These are phyloP conservation scores for Violaceomyces palustris DNA, from an alignment of 1,284 basidiomycete species.

Conservation along the genomic window DNA sequence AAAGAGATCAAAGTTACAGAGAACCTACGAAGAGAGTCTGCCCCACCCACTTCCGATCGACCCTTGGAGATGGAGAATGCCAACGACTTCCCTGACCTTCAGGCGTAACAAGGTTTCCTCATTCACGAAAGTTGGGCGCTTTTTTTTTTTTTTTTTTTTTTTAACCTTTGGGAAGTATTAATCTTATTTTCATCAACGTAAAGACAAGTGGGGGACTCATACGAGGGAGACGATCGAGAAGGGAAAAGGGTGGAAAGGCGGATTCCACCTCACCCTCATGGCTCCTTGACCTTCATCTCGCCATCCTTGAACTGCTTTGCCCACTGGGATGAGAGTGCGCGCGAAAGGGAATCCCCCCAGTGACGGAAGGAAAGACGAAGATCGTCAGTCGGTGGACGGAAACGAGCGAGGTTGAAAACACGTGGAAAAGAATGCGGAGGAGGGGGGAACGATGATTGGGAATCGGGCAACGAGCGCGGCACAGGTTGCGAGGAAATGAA, in stretches of 20 bases:
- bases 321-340: conserved; percentile 23
- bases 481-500: background rate
- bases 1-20: no score
- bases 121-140: no score
- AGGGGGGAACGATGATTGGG: no score
- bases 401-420: background rate
- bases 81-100: no score
- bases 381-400: conserved; percentile 1
- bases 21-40: no score
- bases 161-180: conserved; percentile 1
- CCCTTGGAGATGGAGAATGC: no score
- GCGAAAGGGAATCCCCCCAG: background rate
- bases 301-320: conserved; percentile 50
- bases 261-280: conserved; percentile 11
- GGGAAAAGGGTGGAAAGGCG: no score
- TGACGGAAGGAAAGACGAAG: background rate
- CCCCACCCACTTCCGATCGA: no score
- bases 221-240: no score
- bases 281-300: conserved; percentile 46
- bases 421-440: background rate
- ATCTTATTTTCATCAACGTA: conserved; percentile 2
- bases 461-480: no score
- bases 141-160: background rate
- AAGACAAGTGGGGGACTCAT: no score
- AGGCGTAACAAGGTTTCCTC: no score